These are phyloP conservation scores for Leavenworthia alabamica DNA, from an alignment of 345 rosid species.

Conservation along the genomic window DNA sequence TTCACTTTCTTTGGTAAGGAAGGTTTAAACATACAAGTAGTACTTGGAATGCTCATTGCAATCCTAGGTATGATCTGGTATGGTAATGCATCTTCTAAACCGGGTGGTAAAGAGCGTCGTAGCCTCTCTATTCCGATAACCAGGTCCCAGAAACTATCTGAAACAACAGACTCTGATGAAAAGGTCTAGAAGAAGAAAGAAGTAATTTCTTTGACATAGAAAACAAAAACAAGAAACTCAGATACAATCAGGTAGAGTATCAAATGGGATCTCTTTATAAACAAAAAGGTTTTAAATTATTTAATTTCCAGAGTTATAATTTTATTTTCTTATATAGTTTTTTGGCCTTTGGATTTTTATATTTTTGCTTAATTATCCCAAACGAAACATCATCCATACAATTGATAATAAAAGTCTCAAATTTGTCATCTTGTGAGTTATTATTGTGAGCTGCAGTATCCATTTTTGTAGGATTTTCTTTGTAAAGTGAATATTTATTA, in stretches of 20 bases:
- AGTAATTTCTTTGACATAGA: slow-evolving; percentile 17
- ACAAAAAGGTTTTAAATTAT: slow-evolving; percentile 13
- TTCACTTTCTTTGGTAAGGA: slow-evolving; percentile 90
- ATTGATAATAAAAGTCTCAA: slow-evolving; percentile 17
- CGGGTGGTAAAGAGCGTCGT: slow-evolving; percentile 89
- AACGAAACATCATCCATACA: slow-evolving; percentile 13
- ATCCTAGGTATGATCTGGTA: slow-evolving; percentile 93
- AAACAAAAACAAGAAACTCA: slow-evolving; percentile 18
- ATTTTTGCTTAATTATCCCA: background rate
- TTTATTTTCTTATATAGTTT: slow-evolving; percentile 7
- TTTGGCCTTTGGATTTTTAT: slow-evolving; percentile 3
- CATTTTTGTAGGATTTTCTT: background rate
- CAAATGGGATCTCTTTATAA: slow-evolving; percentile 14
- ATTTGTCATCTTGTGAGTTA: slow-evolving; percentile 2
- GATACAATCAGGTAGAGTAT: slow-evolving; percentile 31
- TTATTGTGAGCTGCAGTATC: slow-evolving; percentile 5
- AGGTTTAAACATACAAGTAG: slow-evolving; percentile 79
- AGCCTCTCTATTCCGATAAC: slow-evolving; percentile 43
- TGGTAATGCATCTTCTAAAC: slow-evolving; percentile 88
- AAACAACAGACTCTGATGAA: slow-evolving; percentile 48
- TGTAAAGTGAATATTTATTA: slow-evolving; percentile 3
- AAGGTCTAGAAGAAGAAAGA: slow-evolving; percentile 48
- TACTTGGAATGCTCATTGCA: slow-evolving; percentile 84
- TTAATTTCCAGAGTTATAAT: slow-evolving; percentile 14
- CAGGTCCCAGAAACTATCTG: slow-evolving; percentile 54